Evolutionary conservation across 331 rosid genomes (phyloP).

Genomic region (Quercus phellos): DNA sequence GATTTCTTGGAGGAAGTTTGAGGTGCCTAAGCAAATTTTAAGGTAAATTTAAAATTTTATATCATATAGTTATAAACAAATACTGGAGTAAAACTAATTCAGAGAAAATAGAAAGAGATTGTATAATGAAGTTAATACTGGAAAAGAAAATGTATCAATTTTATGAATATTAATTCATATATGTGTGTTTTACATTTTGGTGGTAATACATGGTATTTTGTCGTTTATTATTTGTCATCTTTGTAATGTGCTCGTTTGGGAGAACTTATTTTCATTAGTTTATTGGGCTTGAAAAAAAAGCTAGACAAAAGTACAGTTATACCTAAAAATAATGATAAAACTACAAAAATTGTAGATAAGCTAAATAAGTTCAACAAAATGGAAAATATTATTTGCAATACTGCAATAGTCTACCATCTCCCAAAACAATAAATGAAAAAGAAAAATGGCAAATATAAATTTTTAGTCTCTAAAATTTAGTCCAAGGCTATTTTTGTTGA

Average conservation of each 20-base stretch:
- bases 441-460: no score
- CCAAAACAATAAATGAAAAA: no score
- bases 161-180: background rate
- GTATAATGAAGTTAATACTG: background rate
- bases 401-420: no score
- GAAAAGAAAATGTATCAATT: background rate
- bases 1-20: constrained; percentile 42
- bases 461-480: no score
- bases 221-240: background rate
- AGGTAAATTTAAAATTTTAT: constrained; percentile 14
- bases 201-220: background rate
- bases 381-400: no score
- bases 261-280: no score
- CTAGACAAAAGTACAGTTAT: no score
- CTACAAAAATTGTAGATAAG: no score
- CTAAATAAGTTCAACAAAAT: no score
- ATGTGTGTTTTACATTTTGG: background rate
- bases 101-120: background rate
- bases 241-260: background rate
- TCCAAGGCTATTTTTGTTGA: no score
- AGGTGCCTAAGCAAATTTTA: constrained; percentile 23
- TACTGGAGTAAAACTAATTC: background rate
- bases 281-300: no score
- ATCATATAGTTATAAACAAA: background rate
- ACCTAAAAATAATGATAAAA: no score